These are phyloP conservation scores for Nigrospora osmanthi DNA, from an alignment of 2,329 filamentous ascomycete genomes.

Conservation along the genomic window DNA sequence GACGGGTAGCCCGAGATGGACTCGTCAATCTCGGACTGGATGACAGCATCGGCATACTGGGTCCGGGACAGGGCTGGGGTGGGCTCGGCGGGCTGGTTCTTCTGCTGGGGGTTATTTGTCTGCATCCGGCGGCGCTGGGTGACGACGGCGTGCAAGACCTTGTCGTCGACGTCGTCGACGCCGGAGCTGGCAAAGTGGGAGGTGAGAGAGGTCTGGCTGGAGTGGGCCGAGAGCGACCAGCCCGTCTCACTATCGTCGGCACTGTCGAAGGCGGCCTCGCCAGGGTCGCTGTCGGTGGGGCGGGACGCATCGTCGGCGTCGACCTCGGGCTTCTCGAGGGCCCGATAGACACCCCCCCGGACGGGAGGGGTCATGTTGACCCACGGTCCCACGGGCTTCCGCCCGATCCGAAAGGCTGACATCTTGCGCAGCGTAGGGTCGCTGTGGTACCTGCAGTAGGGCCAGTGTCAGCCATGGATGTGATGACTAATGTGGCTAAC, in stretches of 20 bases:
- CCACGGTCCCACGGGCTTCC: slow-evolving; percentile 45
- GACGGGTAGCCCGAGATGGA: slow-evolving; percentile 39
- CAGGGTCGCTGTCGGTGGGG: not conserved
- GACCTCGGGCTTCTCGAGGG: not conserved
- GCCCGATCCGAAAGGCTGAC: slow-evolving; percentile 53
- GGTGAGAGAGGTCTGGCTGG: slow-evolving; percentile 7
- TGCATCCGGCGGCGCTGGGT: not conserved
- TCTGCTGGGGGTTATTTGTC: not conserved
- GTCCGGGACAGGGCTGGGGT: slow-evolving; percentile 5
- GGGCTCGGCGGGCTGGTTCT: not conserved
- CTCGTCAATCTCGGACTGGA: slow-evolving; percentile 25
- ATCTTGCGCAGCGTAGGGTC: slow-evolving; percentile 44
- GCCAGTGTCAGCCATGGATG: slow-evolving; percentile 13
- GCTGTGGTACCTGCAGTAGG: slow-evolving; percentile 45
- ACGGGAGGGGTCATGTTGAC: slow-evolving; percentile 52
- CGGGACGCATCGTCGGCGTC: not conserved
- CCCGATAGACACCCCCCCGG: slow-evolving; percentile 31
- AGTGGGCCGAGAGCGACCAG: not conserved
- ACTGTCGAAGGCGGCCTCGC: not conserved
- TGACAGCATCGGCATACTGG: slow-evolving; percentile 26
- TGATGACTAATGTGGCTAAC: not conserved
- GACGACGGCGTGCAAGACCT: not conserved
- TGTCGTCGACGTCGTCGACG: not conserved
- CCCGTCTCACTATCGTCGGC: too few species aligned
- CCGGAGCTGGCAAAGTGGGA: slow-evolving; percentile 5